Evolutionary conservation across 345 rosid species (phyloP).

Genomic region (Clausena lansium): DNA sequence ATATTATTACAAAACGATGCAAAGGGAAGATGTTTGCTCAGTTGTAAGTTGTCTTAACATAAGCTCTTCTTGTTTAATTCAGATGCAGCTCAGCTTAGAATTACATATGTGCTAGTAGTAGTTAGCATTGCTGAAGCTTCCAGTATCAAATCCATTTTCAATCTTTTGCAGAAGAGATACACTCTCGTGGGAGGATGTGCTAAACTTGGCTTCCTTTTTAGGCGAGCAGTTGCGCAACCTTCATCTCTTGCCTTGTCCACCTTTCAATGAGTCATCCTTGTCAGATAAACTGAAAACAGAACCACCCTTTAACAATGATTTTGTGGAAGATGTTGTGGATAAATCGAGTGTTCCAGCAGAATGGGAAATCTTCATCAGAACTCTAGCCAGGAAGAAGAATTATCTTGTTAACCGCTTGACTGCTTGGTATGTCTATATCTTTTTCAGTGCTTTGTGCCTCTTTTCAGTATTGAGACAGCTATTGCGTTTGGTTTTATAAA

Average conservation of each 20-base stretch:
- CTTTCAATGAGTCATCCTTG: constrained; percentile 35
- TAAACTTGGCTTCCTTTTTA: constrained; percentile 65
- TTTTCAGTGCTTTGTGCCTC: neutral
- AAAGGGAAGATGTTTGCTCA: constrained; percentile 85
- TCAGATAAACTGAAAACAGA: constrained; percentile 31
- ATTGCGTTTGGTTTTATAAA: neutral
- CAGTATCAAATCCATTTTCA: neutral
- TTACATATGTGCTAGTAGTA: constrained; percentile 5
- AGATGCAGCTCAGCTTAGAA: constrained; percentile 7
- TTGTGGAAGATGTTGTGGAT: constrained; percentile 24
- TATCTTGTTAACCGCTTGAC: constrained; percentile 49
- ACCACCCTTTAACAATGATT: constrained; percentile 20
- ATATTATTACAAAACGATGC: constrained; percentile 81
- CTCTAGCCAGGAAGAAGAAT: constrained; percentile 52
- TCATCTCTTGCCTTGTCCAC: constrained; percentile 73
- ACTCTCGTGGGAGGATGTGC: constrained; percentile 53
- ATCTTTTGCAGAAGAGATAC: constrained; percentile 69
- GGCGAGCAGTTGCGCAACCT: constrained; percentile 80
- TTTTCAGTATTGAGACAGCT: neutral
- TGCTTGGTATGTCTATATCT: constrained; percentile 48
- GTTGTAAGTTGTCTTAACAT: constrained; percentile 53
- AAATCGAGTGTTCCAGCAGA: constrained; percentile 54
- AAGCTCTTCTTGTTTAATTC: constrained; percentile 1
- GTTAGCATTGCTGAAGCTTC: constrained; percentile 10
- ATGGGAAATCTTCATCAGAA: constrained; percentile 58